Base-by-base conservation (phyloP, 208 protist species). In the Trypanosoma melophagium region DNA sequence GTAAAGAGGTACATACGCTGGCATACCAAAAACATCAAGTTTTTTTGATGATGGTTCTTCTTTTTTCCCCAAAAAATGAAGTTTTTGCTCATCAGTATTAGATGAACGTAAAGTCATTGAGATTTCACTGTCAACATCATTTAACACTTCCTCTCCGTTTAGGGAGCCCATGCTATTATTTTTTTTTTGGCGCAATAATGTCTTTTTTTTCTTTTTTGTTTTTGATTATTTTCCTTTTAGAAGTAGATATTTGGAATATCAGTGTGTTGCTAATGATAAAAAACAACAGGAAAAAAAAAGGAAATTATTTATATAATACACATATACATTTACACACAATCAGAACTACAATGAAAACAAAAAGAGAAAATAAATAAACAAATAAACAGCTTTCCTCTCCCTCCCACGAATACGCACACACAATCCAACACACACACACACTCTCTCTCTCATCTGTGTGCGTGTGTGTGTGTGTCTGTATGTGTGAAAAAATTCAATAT, bases 11-110 rank as follows among this genome's bases (percentile, higher is more conserved):
- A 77, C 35, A 59, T 95, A 95, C 12, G 50, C 54, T 0, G 86
- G 86, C 7, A 95, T 66, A 55, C 84, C 86, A 59, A 79, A 92
- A 58, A 74, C 87, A 69, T 92, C 89, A 10, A 84, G 54, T 10
- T 22, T n/a, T 16, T 84, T 79, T 14, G 69, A 69, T 16, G 83
- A 79, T 14, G 69, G 66, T 44, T 80, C 76, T 22, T 86, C 69
- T 5, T 60, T 56, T 28, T 52, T 60, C 31, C 22, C 45, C 14
- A 49, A 22, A 28, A 7, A n/a, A 13, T 55, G n/a, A 21, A 47
- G 12, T 47, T 16, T 9, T 41, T 21, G 1, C 60, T 9, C 25
- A 40, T 60, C 52, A 13, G 19, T 38, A 28, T 49, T 24, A 3
- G 14, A 67, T 2, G 52, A 56, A 24, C 22, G 17, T 50, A 67